phyloP scores from a whole-genome alignment of 208 protist genomes.

The Tritrichomonas musculus region DNA sequence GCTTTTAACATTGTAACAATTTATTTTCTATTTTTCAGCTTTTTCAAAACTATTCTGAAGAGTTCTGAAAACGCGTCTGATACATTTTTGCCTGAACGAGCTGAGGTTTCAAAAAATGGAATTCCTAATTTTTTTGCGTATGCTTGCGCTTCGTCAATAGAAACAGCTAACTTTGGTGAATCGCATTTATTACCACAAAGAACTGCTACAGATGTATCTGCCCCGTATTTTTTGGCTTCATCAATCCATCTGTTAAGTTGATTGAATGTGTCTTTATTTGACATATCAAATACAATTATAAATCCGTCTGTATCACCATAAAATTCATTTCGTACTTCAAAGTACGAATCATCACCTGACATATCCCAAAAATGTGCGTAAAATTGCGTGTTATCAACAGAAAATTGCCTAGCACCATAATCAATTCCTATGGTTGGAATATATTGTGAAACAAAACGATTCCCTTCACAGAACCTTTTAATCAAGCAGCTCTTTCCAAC shows the following conservation, averaged over 20 bases:
- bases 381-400: conserved; percentile 43
- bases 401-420: conserved; percentile 79
- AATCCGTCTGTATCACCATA: conserved; percentile 80
- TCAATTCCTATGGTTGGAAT: conserved; percentile 91
- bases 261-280: background rate
- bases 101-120: conserved; percentile 8
- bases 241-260: background rate
- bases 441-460: conserved; percentile 78
- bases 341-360: conserved; percentile 69
- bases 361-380: conserved; percentile 89
- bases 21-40: background rate
- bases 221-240: conserved; percentile 14
- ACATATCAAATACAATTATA: conserved; percentile 31
- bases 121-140: conserved; percentile 6
- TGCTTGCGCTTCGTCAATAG: background rate
- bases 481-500: conserved; percentile 32
- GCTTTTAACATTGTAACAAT: no score
- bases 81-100: background rate
- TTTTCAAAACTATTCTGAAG: background rate
- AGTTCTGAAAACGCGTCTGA: background rate
- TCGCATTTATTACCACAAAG: conserved; percentile 2
- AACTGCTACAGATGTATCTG: background rate
- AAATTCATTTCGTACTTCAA: conserved; percentile 86
- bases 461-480: conserved; percentile 24
- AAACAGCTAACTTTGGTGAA: background rate